phyloP scores from a whole-genome alignment of 139 green algal species.

The Chlorella sorokiniana region DNA sequence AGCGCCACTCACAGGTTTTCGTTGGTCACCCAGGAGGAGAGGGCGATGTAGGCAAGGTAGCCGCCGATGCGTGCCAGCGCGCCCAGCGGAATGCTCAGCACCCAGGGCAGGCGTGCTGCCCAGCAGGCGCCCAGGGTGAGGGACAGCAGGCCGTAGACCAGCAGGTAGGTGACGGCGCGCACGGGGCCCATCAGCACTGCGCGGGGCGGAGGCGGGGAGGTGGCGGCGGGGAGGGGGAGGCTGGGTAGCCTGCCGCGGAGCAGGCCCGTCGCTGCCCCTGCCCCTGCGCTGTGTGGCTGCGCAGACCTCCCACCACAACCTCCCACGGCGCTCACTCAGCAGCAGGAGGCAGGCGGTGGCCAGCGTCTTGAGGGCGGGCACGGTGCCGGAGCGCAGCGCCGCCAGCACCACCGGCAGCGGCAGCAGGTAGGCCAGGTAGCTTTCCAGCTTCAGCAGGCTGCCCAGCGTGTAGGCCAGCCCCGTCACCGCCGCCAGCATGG shows the following conservation, averaged over 20 bases:
- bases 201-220: too few relatives aligned
- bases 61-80: conserved; percentile 61
- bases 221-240: neutral
- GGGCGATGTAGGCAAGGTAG: conserved; percentile 63
- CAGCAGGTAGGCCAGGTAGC: conserved; percentile 83
- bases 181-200: conserved; percentile 84
- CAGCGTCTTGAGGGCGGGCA: conserved; percentile 65
- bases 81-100: conserved; percentile 41
- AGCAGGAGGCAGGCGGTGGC: conserved; percentile 76
- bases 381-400: conserved; percentile 61
- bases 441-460: conserved; percentile 74
- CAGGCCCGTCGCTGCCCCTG: too few relatives aligned
- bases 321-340: conserved; percentile 57
- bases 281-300: neutral
- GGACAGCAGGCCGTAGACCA: conserved; percentile 76
- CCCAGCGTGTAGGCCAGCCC: conserved; percentile 79
- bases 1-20: conserved; percentile 67
- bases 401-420: conserved; percentile 82
- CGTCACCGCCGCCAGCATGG: conserved; percentile 87
- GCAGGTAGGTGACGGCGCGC: conserved; percentile 69
- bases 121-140: conserved; percentile 60
- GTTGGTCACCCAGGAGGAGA: conserved; percentile 72
- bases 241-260: neutral
- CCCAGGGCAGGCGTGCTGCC: conserved; percentile 47
- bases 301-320: neutral